Evolutionary conservation across 129 eudicot species (phyloP).

Genomic region (Ambrosia artemisiifolia): DNA sequence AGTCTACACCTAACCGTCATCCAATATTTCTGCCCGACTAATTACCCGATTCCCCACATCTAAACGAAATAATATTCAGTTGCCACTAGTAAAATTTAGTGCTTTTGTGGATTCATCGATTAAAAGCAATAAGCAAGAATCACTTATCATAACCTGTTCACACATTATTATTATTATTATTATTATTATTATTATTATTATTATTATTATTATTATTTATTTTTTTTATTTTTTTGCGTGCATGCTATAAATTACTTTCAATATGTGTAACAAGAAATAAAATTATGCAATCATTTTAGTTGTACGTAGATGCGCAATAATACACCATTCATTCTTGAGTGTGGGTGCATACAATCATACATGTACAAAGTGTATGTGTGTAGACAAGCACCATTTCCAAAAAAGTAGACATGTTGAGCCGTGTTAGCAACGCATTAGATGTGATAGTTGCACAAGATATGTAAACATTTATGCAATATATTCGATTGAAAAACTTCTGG

Average conservation of each 20-base stretch:
- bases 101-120: neutral
- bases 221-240: neutral
- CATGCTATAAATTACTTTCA: neutral
- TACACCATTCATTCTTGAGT: neutral
- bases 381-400: slow-evolving; percentile 31
- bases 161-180: no score
- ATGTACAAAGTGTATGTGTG: slow-evolving; percentile 18
- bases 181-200: no score
- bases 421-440: slow-evolving; percentile 14
- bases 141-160: no score
- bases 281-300: neutral
- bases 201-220: no score
- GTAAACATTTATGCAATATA: slow-evolving; percentile 20
- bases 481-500: slow-evolving; percentile 20
- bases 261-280: neutral
- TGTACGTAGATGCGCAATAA: neutral
- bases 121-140: no score
- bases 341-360: slow-evolving; percentile 16
- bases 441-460: slow-evolving; percentile 24
- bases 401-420: slow-evolving; percentile 16
- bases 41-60: slow-evolving; percentile 16
- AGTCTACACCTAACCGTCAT: slow-evolving; percentile 11
- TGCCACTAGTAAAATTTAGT: neutral
- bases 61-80: neutral
- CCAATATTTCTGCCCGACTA: slow-evolving; percentile 4